Base-by-base conservation (phyloP, 805 yeast genomes). In the Cyberlindnera bimundalis region DNA sequence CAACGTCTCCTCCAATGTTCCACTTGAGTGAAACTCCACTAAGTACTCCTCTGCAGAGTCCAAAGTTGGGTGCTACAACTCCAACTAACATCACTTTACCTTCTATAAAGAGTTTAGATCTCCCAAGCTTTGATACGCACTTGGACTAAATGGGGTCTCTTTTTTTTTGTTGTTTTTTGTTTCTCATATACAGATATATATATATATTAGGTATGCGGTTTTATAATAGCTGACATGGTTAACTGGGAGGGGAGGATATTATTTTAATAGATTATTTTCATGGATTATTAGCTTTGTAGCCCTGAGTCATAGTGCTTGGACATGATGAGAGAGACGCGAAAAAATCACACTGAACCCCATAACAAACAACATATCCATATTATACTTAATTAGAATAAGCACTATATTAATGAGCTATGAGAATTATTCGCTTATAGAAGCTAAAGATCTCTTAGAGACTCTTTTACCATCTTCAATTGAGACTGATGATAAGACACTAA, bases 1-100 rank as follows among this genome's bases (percentile, higher is more conserved):
- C 78, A 23, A 70, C 64, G 52, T 70, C 76, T 10, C 78, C 78
- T 17, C 58, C 61, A 17, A 29, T 50, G 67, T 76, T 33, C 43
- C 55, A 51, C 11, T 21, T 56, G 4, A 61, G 59, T 37, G 76
- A 70, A 12, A 73, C 78, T 6, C 78, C 78, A 10, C 48, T 72
- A 29, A 72, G 69, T 42, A 73, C 78, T 0, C 76, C 76, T 12
- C 51, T 65, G 21, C 77, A 73, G 40, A 66, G 74, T 34, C 78
- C 78, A n/a, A 71, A 61, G 33, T 49, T 73, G 32, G 33, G 37
- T 21, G 48, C 58, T 2, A 23, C 35, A 3, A 39, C 44, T 2
- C 49, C 53, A 8, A 33, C 36, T 17, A 18, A 38, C 15, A 36
- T 51, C 14, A 51, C 45, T 5, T 29, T 57, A 26, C 61, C 61